Percentiles rank a stretch among this genome's conserved stretches.
Conservation (phyloP, 148 eudicot genomes). For the Hydrangea macrophylla region DNA sequence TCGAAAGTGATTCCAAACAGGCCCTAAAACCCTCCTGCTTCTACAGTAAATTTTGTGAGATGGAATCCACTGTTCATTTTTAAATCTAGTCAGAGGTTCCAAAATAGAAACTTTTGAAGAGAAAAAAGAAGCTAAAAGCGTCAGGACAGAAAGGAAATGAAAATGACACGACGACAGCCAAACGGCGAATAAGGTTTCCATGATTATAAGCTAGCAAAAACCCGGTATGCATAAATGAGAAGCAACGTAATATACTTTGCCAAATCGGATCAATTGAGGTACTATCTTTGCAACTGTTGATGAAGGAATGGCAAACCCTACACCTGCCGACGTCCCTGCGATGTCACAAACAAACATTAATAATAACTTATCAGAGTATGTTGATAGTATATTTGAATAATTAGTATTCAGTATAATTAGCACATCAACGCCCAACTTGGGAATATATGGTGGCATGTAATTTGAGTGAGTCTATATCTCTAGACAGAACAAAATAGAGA, state of each 20-base stretch:
- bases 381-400: too few species aligned
- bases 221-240: neutral
- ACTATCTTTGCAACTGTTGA: slow-evolving; percentile 75
- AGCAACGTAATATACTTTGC: slow-evolving; percentile 51
- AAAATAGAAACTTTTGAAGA: neutral
- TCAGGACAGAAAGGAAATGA: neutral
- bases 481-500: too few species aligned
- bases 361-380: too few species aligned
- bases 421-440: too few species aligned
- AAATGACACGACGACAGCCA: neutral
- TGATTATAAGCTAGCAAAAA: neutral
- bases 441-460: too few species aligned
- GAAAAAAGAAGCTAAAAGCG: neutral
- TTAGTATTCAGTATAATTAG: too few species aligned
- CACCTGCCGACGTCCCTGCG: slow-evolving; percentile 95
- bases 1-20: too few species aligned
- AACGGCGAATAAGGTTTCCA: neutral
- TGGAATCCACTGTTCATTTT: neutral
- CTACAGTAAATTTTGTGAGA: slow-evolving; percentile 3
- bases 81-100: slow-evolving; percentile 1
- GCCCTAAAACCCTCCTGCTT: too few species aligned
- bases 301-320: slow-evolving; percentile 95
- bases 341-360: slow-evolving; percentile 7
- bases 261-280: slow-evolving; percentile 82
- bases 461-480: too few species aligned